Conservation (phyloP, 306 rosid genomes). For the Begonia fuchsioides region DNA sequence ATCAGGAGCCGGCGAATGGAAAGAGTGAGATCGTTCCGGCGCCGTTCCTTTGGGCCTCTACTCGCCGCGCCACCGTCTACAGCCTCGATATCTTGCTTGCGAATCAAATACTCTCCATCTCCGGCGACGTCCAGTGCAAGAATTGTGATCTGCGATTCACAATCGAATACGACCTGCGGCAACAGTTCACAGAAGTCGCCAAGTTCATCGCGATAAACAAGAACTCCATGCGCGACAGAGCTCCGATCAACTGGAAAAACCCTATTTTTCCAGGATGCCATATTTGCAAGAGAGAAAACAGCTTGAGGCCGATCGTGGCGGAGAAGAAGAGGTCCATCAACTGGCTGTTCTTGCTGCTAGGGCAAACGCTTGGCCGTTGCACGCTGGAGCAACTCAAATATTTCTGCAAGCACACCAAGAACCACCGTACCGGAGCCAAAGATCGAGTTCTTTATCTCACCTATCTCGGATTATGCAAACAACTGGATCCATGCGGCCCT, state of each 20-base stretch:
- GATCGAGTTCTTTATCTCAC: constrained; percentile 37
- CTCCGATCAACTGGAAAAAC: constrained; percentile 22
- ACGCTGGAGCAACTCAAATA: constrained; percentile 36
- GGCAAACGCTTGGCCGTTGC: constrained; percentile 33
- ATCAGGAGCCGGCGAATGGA: background rate
- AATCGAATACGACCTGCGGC: constrained; percentile 4
- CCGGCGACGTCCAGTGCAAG: constrained; percentile 25
- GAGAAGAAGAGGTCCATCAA: constrained; percentile 23
- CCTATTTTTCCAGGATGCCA: constrained; percentile 20
- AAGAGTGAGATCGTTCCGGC: constrained; percentile 4
- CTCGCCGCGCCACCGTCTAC: constrained; percentile 14
- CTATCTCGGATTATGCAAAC: constrained; percentile 24
- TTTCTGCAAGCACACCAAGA: constrained; percentile 27
- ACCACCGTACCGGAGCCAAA: constrained; percentile 49
- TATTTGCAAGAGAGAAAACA: constrained; percentile 16
- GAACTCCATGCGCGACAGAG: constrained; percentile 16
- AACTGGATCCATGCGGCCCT: constrained; percentile 22
- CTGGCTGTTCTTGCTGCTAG: constrained; percentile 49
- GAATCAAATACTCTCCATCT: constrained; percentile 6
- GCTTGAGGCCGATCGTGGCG: constrained; percentile 20
- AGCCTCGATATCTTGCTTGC: background rate
- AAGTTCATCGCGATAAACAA: background rate
- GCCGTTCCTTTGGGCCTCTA: constrained; percentile 41
- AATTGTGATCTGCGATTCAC: constrained; percentile 14
- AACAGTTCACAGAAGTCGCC: background rate